Evolutionary conservation across 2,329 filamentous ascomycete species (phyloP).

Genomic region (Sphaceloma murrayae): DNA sequence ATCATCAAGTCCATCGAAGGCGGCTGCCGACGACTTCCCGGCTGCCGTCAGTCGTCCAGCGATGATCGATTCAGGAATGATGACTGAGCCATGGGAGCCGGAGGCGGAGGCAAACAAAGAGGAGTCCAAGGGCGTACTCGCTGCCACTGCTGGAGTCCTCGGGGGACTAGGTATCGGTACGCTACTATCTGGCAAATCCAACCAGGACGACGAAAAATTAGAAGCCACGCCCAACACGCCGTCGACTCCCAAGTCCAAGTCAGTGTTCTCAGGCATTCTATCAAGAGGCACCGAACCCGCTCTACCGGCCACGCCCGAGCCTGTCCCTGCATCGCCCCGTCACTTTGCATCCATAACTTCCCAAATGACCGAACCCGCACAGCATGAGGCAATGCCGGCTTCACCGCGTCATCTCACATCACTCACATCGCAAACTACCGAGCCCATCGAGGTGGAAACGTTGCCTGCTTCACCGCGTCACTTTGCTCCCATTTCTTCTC

Average conservation of each 20-base stretch:
- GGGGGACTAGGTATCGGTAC: slow-evolving; percentile 29
- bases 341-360: slow-evolving; percentile 36
- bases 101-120: slow-evolving; percentile 20
- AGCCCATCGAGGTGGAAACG: not conserved
- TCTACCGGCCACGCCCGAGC: slow-evolving; percentile 8
- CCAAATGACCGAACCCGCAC: slow-evolving; percentile 26
- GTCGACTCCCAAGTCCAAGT: slow-evolving; percentile 2
- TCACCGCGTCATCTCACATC: slow-evolving; percentile 32
- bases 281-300: slow-evolving; percentile 13
- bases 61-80: slow-evolving; percentile 53
- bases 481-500: slow-evolving; percentile 34
- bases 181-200: slow-evolving; percentile 25
- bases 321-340: slow-evolving; percentile 21
- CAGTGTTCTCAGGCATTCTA: slow-evolving; percentile 8
- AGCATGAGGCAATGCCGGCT: not conserved
- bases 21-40: slow-evolving; percentile 5
- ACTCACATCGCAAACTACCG: slow-evolving; percentile 35
- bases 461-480: slow-evolving; percentile 24
- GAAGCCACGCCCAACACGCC: slow-evolving; percentile 6
- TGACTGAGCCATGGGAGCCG: slow-evolving; percentile 52
- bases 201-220: slow-evolving; percentile 15
- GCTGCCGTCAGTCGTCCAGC: slow-evolving; percentile 19
- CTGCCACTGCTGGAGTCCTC: slow-evolving; percentile 24
- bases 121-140: slow-evolving; percentile 16
- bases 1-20: slow-evolving; percentile 15